A percentile compares a stretch with the other conserved stretches of the same genome.
Conservation (phyloP, 208 protist species). For the Willaertia magna region DNA sequence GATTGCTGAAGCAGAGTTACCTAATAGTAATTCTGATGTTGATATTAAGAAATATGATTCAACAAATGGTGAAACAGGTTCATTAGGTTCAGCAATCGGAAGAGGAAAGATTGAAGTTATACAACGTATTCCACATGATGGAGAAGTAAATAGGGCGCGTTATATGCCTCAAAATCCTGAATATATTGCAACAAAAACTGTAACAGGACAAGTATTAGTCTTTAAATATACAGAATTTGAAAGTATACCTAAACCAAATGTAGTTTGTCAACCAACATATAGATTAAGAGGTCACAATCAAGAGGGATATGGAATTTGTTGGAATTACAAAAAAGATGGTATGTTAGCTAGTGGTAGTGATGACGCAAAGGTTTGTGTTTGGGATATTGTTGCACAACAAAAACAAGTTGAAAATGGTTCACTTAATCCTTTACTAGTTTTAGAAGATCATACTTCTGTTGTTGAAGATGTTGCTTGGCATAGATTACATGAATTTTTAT, state of each 20-base stretch:
- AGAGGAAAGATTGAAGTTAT: neutral
- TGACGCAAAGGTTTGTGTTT: conserved; percentile 73
- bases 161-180: conserved; percentile 70
- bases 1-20: conserved; percentile 45
- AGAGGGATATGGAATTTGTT: conserved; percentile 65
- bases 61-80: neutral
- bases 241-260: conserved; percentile 34
- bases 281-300: conserved; percentile 53
- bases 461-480: conserved; percentile 88
- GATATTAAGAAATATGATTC: neutral
- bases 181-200: conserved; percentile 71
- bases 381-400: conserved; percentile 57
- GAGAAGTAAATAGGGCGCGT: conserved; percentile 65
- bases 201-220: conserved; percentile 48
- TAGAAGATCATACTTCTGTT: conserved; percentile 33
- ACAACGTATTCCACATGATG: conserved; percentile 62
- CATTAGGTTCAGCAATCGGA: neutral
- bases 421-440: conserved; percentile 28
- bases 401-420: conserved; percentile 3
- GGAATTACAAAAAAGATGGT: conserved; percentile 51
- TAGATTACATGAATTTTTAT: conserved; percentile 51
- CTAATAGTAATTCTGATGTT: neutral
- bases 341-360: conserved; percentile 70
- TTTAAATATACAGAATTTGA: conserved; percentile 66
- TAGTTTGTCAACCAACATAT: conserved; percentile 42